Evolutionary conservation across 345 rosid genomes (phyloP), one percentile per base, ranked within the genome.

Genomic region (Excoecaria cochinchinensis): DNA sequence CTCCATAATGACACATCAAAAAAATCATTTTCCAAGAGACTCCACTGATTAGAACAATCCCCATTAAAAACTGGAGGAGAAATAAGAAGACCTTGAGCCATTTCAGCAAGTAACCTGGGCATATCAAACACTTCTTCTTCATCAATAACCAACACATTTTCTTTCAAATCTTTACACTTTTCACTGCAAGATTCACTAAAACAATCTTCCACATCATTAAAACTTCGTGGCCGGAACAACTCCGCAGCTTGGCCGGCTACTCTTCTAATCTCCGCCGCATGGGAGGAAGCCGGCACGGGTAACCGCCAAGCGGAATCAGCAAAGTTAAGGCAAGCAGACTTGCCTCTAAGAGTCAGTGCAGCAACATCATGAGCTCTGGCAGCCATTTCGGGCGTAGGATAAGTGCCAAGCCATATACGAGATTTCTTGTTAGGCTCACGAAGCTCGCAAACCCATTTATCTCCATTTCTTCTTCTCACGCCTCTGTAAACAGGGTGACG

Each of bases 281-380:
- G 81, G 19, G 13, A 79, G 0, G 94, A 91, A 64, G 71, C 82
- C 3, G 97, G 92, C 40, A 77, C 66, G 0, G 91, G 97, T 10
- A 90, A 75, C 13, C 85, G 83, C 91, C 94, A 90, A 1, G 80
- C 74, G 0, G 97, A 91, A 77, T 91, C 97, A 0, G 90, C 88
- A 67, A 90, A 91, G 76, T 91, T 91, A 42, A 91, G 88, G 82
- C 94, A 90, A 11, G 89, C 91, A 9, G 86, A 77, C 57, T 86
- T 87, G 11, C 97, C 92, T 67, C 89, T 85, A 13, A 91, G 76
- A 0, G 92, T 87, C 57, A 91, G 70, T 7, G 87, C 97, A 0
- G 97, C 97, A 0, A 91, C 94, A 75, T 91, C 97, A 56, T 91
- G 97, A 0, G 97, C 97, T 60, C 91, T 79, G 0, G 94, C 97